These are phyloP conservation scores for Cocos nucifera DNA, from an alignment of 176 grass and related monocot genomes.

Conservation along the genomic window DNA sequence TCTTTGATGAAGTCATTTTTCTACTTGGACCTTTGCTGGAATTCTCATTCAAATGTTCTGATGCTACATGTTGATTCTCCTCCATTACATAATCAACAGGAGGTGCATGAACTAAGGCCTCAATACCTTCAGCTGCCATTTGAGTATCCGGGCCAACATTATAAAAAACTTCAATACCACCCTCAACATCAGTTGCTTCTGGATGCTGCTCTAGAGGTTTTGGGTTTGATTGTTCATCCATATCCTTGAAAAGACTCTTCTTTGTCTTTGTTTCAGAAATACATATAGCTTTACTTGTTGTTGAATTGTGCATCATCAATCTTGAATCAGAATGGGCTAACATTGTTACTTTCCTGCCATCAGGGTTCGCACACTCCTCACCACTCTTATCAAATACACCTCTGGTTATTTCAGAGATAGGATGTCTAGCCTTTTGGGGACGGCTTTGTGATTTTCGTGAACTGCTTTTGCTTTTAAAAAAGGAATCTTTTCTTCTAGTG, in stretches of 20 bases:
- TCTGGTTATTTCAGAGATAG: too few species aligned
- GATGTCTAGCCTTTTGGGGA: slow-evolving; percentile 22
- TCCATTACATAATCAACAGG: slow-evolving; percentile 29
- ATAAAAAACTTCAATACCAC: slow-evolving; percentile 7
- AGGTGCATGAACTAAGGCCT: slow-evolving; percentile 43
- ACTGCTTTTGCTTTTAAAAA: slow-evolving; percentile 21
- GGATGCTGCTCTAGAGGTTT: slow-evolving; percentile 31
- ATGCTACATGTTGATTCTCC: slow-evolving; percentile 21
- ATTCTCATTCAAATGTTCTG: slow-evolving; percentile 12
- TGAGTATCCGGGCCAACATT: slow-evolving; percentile 77
- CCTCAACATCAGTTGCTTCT: slow-evolving; percentile 12
- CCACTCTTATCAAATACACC: slow-evolving; percentile 15
- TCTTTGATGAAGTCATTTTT: slow-evolving; percentile 17
- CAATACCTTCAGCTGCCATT: slow-evolving; percentile 76
- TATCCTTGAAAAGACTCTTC: slow-evolving; percentile 59
- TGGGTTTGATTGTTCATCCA: slow-evolving; percentile 31
- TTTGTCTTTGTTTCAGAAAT: slow-evolving; percentile 3
- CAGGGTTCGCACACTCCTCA: slow-evolving; percentile 12
- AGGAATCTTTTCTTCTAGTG: slow-evolving; percentile 51
- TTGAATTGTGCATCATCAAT: not conserved
- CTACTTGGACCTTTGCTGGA: slow-evolving; percentile 10
- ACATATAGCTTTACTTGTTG: not conserved
- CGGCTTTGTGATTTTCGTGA: slow-evolving; percentile 21
- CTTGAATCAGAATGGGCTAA: slow-evolving; percentile 5
- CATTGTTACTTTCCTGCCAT: not conserved